Percentiles rank a stretch among this genome's conserved stretches.
Conservation (phyloP, 2,329 filamentous ascomycete species). For the Epichloe typhina region DNA sequence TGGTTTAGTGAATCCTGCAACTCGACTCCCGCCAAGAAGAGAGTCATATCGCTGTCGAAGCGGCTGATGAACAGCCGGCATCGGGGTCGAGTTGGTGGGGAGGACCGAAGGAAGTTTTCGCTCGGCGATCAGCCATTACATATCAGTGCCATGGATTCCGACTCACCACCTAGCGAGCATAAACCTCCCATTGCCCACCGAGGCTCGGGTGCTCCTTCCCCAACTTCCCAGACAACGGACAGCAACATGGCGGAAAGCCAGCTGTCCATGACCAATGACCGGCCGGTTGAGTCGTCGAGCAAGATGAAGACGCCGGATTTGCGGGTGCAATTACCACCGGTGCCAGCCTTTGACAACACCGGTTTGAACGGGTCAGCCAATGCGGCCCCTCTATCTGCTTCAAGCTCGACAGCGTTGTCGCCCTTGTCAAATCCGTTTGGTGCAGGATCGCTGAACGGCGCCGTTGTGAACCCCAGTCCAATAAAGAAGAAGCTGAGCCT, state of each 20-base stretch:
- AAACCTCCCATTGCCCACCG: constrained; percentile 11
- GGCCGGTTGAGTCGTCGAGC: background rate
- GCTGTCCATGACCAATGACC: constrained; percentile 8
- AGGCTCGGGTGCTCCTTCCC: constrained; percentile 13
- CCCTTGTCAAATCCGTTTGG: constrained; percentile 36
- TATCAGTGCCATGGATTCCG: constrained; percentile 26
- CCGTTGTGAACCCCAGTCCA: constrained; percentile 39
- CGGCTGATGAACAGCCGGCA: constrained; percentile 37
- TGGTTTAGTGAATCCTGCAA: constrained; percentile 33
- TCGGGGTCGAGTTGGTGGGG: constrained; percentile 27
- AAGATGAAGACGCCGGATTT: constrained; percentile 32
- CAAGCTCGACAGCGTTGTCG: constrained; percentile 32
- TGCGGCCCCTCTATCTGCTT: constrained; percentile 34
- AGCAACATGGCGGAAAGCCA: constrained; percentile 17
- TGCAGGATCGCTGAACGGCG: constrained; percentile 27
- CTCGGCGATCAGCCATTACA: constrained; percentile 12
- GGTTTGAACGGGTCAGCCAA: constrained; percentile 15
- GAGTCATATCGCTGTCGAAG: constrained; percentile 39
- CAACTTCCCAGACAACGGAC: constrained; percentile 13
- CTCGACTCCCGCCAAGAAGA: constrained; percentile 28
- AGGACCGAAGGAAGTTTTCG: constrained; percentile 19
- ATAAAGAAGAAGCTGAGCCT: constrained; percentile 55
- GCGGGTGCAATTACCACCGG: constrained; percentile 43
- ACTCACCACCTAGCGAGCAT: constrained; percentile 22
- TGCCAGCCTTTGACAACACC: constrained; percentile 34